Percentiles rank a stretch among this genome's conserved stretches.
Conservation (phyloP, 129 eudicot species). For the Smallanthus sonchifolius region DNA sequence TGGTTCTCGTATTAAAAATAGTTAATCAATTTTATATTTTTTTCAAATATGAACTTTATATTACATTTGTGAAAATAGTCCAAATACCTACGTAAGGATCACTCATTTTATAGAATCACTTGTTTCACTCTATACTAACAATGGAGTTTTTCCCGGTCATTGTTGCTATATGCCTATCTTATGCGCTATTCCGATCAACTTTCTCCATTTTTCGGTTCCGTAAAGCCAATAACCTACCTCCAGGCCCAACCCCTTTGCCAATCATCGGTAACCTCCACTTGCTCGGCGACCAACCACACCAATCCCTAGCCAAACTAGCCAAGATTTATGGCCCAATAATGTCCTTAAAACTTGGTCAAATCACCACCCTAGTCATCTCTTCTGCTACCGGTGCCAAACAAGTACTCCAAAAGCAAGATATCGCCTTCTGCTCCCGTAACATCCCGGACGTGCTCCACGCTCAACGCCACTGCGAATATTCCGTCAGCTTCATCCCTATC, state of each 20-base stretch:
- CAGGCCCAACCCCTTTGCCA: constrained; percentile 53
- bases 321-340: constrained; percentile 47
- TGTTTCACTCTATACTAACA: too few relatives aligned
- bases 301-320: constrained; percentile 37
- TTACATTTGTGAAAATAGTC: too few relatives aligned
- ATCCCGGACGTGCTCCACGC: constrained; percentile 40
- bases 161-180: neutral
- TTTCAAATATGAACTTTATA: too few relatives aligned
- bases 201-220: neutral
- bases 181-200: neutral
- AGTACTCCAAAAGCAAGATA: constrained; percentile 53
- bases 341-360: constrained; percentile 42
- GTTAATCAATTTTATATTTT: too few relatives aligned
- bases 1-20: too few relatives aligned
- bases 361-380: constrained; percentile 45
- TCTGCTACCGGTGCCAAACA: constrained; percentile 42
- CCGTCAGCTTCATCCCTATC: constrained; percentile 46
- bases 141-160: neutral
- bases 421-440: constrained; percentile 31
- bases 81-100: too few relatives aligned
- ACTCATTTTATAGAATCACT: too few relatives aligned
- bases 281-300: constrained; percentile 49
- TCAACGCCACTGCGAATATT: constrained; percentile 28
- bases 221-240: constrained; percentile 35
- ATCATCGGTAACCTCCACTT: constrained; percentile 49